These are phyloP conservation scores for Calonectria pseudoreteaudii DNA, from an alignment of 2,329 filamentous ascomycete species.

Conservation along the genomic window DNA sequence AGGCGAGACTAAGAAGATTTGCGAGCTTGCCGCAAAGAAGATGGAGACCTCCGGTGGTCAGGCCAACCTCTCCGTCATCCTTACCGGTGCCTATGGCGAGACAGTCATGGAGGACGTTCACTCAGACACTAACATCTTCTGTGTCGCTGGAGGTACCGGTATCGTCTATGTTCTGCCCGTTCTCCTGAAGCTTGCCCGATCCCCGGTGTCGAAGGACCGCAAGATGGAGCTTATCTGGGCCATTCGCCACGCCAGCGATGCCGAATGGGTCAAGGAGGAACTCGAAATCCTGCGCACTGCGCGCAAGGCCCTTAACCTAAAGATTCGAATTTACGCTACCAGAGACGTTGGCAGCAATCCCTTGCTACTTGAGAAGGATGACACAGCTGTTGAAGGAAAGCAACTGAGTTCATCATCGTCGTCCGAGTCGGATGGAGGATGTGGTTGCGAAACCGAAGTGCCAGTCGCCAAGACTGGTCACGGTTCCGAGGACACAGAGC, in stretches of 20 bases:
- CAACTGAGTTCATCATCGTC: conserved; percentile 42
- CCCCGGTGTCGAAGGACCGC: conserved; percentile 58
- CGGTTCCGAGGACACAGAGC: conserved; percentile 44
- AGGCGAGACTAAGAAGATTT: conserved; percentile 70
- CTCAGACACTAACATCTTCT: conserved; percentile 53
- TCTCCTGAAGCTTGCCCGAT: conserved; percentile 48
- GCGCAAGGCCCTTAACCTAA: conserved; percentile 55
- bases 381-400: conserved; percentile 20
- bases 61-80: conserved; percentile 65
- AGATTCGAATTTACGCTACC: conserved; percentile 70
- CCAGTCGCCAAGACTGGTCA: conserved; percentile 46
- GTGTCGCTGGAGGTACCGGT: conserved; percentile 55
- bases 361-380: conserved; percentile 38
- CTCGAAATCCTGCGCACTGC: conserved; percentile 59
- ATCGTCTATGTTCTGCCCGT: conserved; percentile 55
- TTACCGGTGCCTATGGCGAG: conserved; percentile 74
- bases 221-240: conserved; percentile 75
- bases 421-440: conserved; percentile 34
- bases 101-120: conserved; percentile 56
- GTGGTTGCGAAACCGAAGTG: conserved; percentile 43
- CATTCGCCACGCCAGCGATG: conserved; percentile 64
- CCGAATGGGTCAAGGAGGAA: conserved; percentile 70
- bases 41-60: conserved; percentile 39
- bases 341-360: conserved; percentile 53
- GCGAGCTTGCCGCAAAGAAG: conserved; percentile 56